Evolutionary conservation across 2,329 filamentous ascomycete species (phyloP).

Genomic region (Monilinia fructicola): DNA sequence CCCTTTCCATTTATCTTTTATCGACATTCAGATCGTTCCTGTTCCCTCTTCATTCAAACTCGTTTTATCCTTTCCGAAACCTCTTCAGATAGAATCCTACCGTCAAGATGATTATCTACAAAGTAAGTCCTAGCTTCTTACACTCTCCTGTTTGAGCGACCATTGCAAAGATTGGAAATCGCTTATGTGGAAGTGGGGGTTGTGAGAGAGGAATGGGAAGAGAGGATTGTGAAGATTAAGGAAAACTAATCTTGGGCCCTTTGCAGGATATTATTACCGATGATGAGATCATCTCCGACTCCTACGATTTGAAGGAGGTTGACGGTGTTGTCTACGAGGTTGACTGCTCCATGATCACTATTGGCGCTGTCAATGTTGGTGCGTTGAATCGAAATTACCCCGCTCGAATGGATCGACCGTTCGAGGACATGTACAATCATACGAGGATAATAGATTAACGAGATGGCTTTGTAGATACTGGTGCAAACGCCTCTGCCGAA

Average conservation of each 20-base stretch:
- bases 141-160: conserved; percentile 4
- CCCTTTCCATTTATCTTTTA: conserved; percentile 5
- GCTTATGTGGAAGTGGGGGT: conserved; percentile 11
- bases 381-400: conserved; percentile 30
- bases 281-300: conserved; percentile 97
- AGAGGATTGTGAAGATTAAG: conserved; percentile 14
- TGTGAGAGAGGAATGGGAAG: background rate
- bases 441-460: background rate
- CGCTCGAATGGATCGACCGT: conserved; percentile 15
- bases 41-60: conserved; percentile 17
- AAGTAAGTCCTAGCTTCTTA: conserved; percentile 42
- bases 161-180: background rate
- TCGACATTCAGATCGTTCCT: conserved; percentile 1
- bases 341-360: conserved; percentile 85
- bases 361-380: conserved; percentile 74
- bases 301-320: conserved; percentile 77
- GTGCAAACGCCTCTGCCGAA: conserved; percentile 96
- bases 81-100: conserved; percentile 10
- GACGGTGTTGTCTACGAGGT: conserved; percentile 84
- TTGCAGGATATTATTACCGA: conserved; percentile 79
- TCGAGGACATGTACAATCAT: background rate
- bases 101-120: conserved; percentile 58
- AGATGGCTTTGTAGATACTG: conserved; percentile 60
- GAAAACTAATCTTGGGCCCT: conserved; percentile 20
- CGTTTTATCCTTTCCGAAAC: conserved; percentile 1